Evolutionary conservation across 257 asterid genomes (phyloP).

Genomic region (Scutellaria baicalensis): DNA sequence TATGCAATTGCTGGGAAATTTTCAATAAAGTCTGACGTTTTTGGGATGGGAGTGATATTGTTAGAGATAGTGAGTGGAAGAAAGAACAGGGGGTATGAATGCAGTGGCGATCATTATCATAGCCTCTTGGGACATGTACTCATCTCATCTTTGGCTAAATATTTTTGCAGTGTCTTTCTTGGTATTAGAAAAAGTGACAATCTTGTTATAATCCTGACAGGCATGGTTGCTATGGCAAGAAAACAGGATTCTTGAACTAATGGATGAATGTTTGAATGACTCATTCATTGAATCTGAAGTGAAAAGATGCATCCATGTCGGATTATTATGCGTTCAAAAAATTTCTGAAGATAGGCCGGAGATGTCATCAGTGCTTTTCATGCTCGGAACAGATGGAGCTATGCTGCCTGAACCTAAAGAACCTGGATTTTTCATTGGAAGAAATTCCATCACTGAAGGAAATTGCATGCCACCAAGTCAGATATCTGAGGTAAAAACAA

Average conservation of each 20-base stretch:
- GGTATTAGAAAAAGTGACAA: not conserved
- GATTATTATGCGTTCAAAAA: conserved; percentile 21
- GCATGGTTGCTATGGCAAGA: conserved; percentile 35
- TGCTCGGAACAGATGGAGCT: conserved; percentile 2
- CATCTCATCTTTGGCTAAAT: not conserved
- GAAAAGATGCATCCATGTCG: conserved; percentile 35
- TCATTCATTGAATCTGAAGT: conserved; percentile 25
- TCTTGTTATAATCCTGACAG: conserved; percentile 1
- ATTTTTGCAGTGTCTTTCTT: no score
- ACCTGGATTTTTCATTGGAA: conserved; percentile 34
- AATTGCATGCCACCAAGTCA: not conserved
- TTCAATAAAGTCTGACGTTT: conserved; percentile 41
- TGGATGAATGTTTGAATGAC: conserved; percentile 20
- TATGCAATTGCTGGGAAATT: conserved; percentile 41
- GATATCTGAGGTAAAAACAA: not conserved
- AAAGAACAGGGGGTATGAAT: conserved; percentile 29
- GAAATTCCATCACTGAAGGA: not conserved
- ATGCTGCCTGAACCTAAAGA: conserved; percentile 27
- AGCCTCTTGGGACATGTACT: conserved; percentile 39
- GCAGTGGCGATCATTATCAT: conserved; percentile 11
- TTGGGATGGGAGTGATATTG: conserved; percentile 37
- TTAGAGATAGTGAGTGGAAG: conserved; percentile 40
- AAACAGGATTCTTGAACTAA: conserved; percentile 20
- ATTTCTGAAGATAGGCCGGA: no score
- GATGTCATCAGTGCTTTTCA: no score